Conservation (phyloP, 2,329 filamentous ascomycete species). For the Zalaria sp. region DNA sequence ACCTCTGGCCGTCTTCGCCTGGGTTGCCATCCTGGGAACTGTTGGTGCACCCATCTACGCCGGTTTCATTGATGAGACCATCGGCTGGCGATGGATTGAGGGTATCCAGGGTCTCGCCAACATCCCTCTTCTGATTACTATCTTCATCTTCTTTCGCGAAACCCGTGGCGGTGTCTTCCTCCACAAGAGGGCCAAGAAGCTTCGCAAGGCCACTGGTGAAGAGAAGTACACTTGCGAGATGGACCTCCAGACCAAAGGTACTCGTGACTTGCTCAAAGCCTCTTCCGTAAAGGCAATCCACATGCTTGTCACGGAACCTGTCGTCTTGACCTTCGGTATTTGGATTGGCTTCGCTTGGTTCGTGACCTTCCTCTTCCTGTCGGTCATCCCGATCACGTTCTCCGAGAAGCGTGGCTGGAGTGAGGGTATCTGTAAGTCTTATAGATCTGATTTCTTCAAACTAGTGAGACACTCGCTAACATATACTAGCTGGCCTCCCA, state of each 20-base stretch:
- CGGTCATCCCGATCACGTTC: conserved; percentile 37
- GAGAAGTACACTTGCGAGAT: conserved; percentile 36
- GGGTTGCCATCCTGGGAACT: conserved; percentile 37
- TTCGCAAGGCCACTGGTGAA: conserved; percentile 34
- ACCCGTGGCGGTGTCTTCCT: conserved; percentile 34
- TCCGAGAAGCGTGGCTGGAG: conserved; percentile 37
- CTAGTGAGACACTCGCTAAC: neutral
- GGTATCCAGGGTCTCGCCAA: conserved; percentile 39
- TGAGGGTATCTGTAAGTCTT: conserved; percentile 24
- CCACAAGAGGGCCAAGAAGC: conserved; percentile 33
- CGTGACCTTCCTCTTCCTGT: conserved; percentile 40
- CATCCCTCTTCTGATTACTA: conserved; percentile 31
- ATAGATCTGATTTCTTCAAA: neutral
- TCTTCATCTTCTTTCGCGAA: conserved; percentile 31
- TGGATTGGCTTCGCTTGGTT: conserved; percentile 42
- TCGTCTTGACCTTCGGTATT: conserved; percentile 35
- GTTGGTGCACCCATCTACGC: conserved; percentile 40
- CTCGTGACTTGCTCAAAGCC: conserved; percentile 31
- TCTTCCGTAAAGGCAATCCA: conserved; percentile 39
- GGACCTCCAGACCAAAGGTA: conserved; percentile 35
- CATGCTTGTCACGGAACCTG: conserved; percentile 35
- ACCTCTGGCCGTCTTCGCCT: conserved; percentile 35
- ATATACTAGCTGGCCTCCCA: conserved; percentile 24
- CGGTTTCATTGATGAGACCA: conserved; percentile 37
- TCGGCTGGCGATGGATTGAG: conserved; percentile 42